These are phyloP conservation scores for Orychophragmus violaceus DNA, from an alignment of 345 rosid species.

Conservation along the genomic window DNA sequence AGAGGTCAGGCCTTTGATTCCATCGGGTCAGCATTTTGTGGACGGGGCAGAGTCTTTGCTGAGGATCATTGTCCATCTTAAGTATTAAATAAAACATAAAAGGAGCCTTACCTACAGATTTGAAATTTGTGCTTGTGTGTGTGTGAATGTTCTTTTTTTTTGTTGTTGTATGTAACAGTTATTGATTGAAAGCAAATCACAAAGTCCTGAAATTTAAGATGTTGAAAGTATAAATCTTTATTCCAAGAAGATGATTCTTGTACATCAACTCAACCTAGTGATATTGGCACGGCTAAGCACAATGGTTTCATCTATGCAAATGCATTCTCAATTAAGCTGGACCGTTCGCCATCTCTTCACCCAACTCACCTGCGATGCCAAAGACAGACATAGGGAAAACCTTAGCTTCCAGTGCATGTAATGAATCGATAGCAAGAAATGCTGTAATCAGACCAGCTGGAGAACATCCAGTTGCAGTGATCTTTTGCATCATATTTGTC, in stretches of 20 bases:
- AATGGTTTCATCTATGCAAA: constrained; percentile 54
- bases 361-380: constrained; percentile 83
- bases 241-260: constrained; percentile 3
- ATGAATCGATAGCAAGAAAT: constrained; percentile 60
- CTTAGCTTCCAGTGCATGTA: constrained; percentile 60
- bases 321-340: constrained; percentile 81
- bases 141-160: constrained; percentile 15
- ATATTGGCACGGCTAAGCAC: constrained; percentile 43
- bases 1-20: constrained; percentile 64
- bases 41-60: constrained; percentile 74
- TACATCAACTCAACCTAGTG: constrained; percentile 27
- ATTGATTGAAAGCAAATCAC: constrained; percentile 1
- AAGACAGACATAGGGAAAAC: constrained; percentile 70
- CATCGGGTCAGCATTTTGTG: constrained; percentile 56
- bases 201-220: background rate
- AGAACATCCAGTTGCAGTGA: constrained; percentile 85
- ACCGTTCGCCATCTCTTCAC: constrained; percentile 64
- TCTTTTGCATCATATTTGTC: constrained; percentile 77
- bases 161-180: constrained; percentile 8
- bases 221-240: background rate
- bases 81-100: constrained; percentile 23
- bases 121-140: constrained; percentile 13
- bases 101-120: constrained; percentile 1
- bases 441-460: constrained; percentile 74
- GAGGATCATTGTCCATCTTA: constrained; percentile 61